A percentile compares a stretch with the other conserved stretches of the same genome.
These are phyloP conservation scores for Diaporthe vaccinii DNA, from an alignment of 2,329 filamentous ascomycete genomes.

Conservation along the genomic window DNA sequence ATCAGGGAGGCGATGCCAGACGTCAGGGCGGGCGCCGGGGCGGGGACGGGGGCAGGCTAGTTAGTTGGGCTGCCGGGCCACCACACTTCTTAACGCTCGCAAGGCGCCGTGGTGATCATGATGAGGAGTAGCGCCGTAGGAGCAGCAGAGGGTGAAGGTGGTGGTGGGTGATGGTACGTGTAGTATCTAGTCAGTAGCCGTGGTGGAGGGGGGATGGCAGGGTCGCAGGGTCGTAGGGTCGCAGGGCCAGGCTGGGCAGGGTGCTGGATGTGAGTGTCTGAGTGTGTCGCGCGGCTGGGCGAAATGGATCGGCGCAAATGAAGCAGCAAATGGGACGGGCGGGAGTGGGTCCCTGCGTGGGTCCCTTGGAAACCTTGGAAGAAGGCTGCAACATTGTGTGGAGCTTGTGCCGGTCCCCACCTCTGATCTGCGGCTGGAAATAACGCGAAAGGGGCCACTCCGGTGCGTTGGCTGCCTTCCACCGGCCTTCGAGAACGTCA, in stretches of 20 bases:
- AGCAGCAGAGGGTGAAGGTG: not conserved
- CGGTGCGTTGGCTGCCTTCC: slow-evolving; percentile 22
- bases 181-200: not conserved
- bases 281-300: slow-evolving; percentile 27
- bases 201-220: slow-evolving; percentile 4
- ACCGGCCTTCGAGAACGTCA: slow-evolving; percentile 31
- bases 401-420: slow-evolving; percentile 26
- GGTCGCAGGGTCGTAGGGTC: slow-evolving; percentile 1
- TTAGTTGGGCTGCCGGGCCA: not conserved
- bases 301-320: slow-evolving; percentile 32
- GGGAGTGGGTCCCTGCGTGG: not conserved
- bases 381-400: slow-evolving; percentile 22
- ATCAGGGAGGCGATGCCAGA: slow-evolving; percentile 4
- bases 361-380: slow-evolving; percentile 32
- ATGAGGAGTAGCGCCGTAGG: not conserved
- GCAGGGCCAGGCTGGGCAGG: slow-evolving; percentile 7
- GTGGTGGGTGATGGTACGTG: not conserved
- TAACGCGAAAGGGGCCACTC: slow-evolving; percentile 32
- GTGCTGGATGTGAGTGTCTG: not conserved
- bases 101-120: slow-evolving; percentile 10
- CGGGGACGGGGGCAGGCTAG: not conserved
- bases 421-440: slow-evolving; percentile 28
- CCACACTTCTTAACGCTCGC: not conserved
- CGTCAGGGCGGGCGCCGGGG: slow-evolving; percentile 8
- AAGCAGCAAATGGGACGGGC: slow-evolving; percentile 25